Conservation (phyloP, 2,329 filamentous ascomycete species). For the Tympanopsis confertula region DNA sequence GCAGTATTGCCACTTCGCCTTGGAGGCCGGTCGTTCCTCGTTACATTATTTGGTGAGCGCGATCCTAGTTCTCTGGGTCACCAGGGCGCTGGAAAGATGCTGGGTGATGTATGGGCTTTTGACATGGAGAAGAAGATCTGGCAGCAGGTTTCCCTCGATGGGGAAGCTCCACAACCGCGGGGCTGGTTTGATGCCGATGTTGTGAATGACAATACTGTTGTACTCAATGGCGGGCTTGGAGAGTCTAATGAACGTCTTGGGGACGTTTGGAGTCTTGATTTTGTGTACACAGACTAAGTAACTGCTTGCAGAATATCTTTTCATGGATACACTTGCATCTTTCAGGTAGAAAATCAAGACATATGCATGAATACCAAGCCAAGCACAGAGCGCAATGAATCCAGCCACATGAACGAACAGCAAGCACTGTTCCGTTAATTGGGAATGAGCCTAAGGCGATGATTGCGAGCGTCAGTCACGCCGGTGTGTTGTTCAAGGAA, state of each 20-base stretch:
- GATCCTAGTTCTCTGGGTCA: slow-evolving; percentile 24
- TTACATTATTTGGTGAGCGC: slow-evolving; percentile 26
- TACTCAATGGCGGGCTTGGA: slow-evolving; percentile 25
- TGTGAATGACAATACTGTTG: slow-evolving; percentile 9
- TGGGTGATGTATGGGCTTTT: slow-evolving; percentile 26
- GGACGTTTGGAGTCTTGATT: slow-evolving; percentile 23
- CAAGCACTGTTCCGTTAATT: too few relatives aligned
- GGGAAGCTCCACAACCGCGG: slow-evolving; percentile 15
- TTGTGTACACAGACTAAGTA: too few relatives aligned
- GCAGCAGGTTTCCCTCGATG: slow-evolving; percentile 11
- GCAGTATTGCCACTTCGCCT: slow-evolving; percentile 12
- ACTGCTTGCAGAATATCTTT: too few relatives aligned
- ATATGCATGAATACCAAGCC: too few relatives aligned
- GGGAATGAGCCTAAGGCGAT: too few relatives aligned
- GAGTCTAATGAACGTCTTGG: slow-evolving; percentile 22
- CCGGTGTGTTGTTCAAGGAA: too few relatives aligned
- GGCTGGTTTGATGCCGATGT: slow-evolving; percentile 28
- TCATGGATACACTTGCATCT: too few relatives aligned
- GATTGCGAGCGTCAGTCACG: too few relatives aligned
- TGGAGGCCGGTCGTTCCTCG: slow-evolving; percentile 12
- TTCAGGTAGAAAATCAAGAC: too few relatives aligned
- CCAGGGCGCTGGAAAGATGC: slow-evolving; percentile 26
- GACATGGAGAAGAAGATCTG: slow-evolving; percentile 16
- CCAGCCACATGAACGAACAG: too few relatives aligned
- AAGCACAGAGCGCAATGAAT: too few relatives aligned